These are phyloP conservation scores for Candida maltosa DNA, from an alignment of 805 yeast genomes.

Conservation along the genomic window DNA sequence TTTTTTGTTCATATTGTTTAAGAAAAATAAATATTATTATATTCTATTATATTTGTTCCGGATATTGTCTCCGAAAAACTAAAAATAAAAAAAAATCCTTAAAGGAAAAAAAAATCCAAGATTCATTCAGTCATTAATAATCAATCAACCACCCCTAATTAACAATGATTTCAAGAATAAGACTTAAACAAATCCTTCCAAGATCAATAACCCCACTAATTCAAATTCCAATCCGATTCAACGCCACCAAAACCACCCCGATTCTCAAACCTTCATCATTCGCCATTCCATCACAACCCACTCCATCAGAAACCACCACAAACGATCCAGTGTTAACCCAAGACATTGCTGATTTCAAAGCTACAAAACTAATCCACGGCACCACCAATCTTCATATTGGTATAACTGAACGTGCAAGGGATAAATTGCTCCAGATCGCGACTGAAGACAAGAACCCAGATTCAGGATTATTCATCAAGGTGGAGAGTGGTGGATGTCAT, in stretches of 20 bases:
- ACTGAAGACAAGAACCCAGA: conserved; percentile 49
- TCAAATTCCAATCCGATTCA: neutral
- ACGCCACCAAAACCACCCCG: conserved; percentile 12
- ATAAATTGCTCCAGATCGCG: conserved; percentile 52
- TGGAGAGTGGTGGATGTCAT: conserved; percentile 97
- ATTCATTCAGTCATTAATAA: neutral
- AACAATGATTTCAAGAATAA: too few relatives aligned
- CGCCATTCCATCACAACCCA: conserved; percentile 20
- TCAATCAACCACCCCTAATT: too few relatives aligned
- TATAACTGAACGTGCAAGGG: conserved; percentile 45
- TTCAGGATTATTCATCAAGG: conserved; percentile 67
- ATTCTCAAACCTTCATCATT: conserved; percentile 27
- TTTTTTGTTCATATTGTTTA: too few relatives aligned
- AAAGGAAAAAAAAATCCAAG: conserved; percentile 1
- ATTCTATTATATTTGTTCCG: too few relatives aligned
- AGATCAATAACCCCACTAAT: too few relatives aligned
- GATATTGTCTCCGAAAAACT: too few relatives aligned
- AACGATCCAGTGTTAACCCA: conserved; percentile 15
- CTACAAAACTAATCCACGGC: conserved; percentile 34
- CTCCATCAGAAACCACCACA: conserved; percentile 6
- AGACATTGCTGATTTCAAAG: conserved; percentile 26
- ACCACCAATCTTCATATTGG: conserved; percentile 39
- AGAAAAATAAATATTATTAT: too few relatives aligned
- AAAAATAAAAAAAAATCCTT: neutral
- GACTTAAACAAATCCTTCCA: too few relatives aligned